Evolutionary conservation across 108 stramenopile species (phyloP), one percentile per base, ranked within the genome.

Genomic region (Bacterosira constricta): DNA sequence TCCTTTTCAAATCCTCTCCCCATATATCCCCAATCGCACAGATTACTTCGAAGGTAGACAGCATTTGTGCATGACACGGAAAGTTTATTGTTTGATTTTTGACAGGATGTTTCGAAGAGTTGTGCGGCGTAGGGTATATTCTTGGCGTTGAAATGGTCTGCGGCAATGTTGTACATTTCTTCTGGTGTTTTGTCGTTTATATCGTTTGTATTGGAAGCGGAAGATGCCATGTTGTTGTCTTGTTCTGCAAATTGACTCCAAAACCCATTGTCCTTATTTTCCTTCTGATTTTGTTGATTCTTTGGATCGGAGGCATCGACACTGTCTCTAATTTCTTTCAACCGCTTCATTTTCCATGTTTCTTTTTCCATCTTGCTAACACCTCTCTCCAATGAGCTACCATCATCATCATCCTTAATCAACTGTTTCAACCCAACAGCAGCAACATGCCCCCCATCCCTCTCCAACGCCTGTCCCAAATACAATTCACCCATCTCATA

Each of bases 1-100:
- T 93, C 92, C 27, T 53, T 59, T 4, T 90, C 87, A 55, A 88
- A 93, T 17, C 69, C 72, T 27, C 70, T 84, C 0, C 92, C 92
- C 59, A 83, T 83, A 50, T 86, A 79, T 3, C 92, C 92, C 87
- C 88, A 93, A 66, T 90, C 88, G 59, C 86, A 74, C 26, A 93
- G 70, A 78, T 85, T 85, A 44, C 62, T 89, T 10, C 92, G 73
- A 37, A 90, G 85, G 53, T 91, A 93, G 6, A 90, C 75, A 8
- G 90, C 92, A 78, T 91, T 93, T 23, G 81, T 77, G 52, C 92
- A 93, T 15, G 88, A 73, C 15, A 82, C 79, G 6, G 76, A 84
- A 1, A 93, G 53, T 27, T 37, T 31, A 5, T 63, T 21, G 53
- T 80, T 56, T 0, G 90, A 91, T 63, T 82, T 75, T 37, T 76